Evolutionary conservation across 805 yeast genomes (phyloP).

Genomic region (Candida coleopterorum): DNA sequence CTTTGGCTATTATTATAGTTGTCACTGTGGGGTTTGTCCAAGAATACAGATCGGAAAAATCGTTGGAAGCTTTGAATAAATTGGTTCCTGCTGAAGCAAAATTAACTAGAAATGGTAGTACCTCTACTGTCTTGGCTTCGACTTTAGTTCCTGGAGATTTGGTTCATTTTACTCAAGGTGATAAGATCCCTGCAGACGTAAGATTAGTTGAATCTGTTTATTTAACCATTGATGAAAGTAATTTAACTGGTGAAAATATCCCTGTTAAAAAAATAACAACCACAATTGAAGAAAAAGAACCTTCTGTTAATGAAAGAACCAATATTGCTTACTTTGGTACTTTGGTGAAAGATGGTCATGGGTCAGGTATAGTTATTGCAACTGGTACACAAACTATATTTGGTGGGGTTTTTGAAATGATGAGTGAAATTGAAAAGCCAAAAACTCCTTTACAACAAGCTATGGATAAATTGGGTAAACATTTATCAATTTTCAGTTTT

Average conservation of each 20-base stretch:
- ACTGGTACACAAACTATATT: slow-evolving; percentile 88
- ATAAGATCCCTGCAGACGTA: slow-evolving; percentile 93
- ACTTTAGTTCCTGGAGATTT: slow-evolving; percentile 94
- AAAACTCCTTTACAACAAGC: slow-evolving; percentile 94
- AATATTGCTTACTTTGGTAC: slow-evolving; percentile 97
- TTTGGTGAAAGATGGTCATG: slow-evolving; percentile 92
- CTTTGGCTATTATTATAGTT: slow-evolving; percentile 87
- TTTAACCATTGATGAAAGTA: slow-evolving; percentile 85
- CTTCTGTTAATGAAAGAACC: slow-evolving; percentile 63
- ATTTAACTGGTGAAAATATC: slow-evolving; percentile 90
- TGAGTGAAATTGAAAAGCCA: slow-evolving; percentile 92
- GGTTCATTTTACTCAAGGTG: slow-evolving; percentile 87
- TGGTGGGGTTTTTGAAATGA: slow-evolving; percentile 93
- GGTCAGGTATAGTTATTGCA: slow-evolving; percentile 87
- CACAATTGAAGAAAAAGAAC: slow-evolving; percentile 26
- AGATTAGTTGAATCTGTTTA: slow-evolving; percentile 76
- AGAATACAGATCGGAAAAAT: slow-evolving; percentile 92
- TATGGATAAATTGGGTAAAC: slow-evolving; percentile 94
- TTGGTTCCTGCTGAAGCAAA: slow-evolving; percentile 97
- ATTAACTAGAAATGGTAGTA: slow-evolving; percentile 73
- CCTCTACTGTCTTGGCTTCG: slow-evolving; percentile 80
- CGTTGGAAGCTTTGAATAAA: slow-evolving; percentile 86
- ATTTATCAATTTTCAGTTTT: slow-evolving; percentile 79
- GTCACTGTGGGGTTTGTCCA: slow-evolving; percentile 97
- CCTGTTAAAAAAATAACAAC: slow-evolving; percentile 70